phyloP scores from a whole-genome alignment of 2,329 filamentous ascomycete species.

The Arthrobotrys entomopaga region DNA sequence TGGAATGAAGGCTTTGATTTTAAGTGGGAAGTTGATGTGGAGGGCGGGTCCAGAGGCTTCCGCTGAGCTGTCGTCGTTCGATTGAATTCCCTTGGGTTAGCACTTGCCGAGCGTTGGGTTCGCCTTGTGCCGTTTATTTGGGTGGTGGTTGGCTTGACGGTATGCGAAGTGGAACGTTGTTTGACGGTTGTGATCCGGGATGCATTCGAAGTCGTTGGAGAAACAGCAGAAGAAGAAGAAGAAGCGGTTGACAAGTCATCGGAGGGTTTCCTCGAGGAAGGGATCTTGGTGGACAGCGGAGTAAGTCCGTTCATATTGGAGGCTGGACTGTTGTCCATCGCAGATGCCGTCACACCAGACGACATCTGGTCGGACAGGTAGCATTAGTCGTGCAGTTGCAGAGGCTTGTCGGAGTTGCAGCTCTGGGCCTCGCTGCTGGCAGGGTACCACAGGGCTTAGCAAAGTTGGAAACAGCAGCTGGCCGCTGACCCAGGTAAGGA shows the following conservation, averaged over 20 bases:
- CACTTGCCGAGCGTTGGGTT: conserved; percentile 49
- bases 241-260: conserved; percentile 30
- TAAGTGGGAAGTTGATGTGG: conserved; percentile 29
- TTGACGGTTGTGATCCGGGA: conserved; percentile 33
- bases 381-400: conserved; percentile 53
- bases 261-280: conserved; percentile 13
- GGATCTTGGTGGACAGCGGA: conserved; percentile 39
- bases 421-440: conserved; percentile 37
- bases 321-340: conserved; percentile 49
- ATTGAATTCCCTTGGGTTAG: conserved; percentile 41
- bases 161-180: conserved; percentile 44
- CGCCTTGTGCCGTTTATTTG: conserved; percentile 43
- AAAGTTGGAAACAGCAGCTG: conserved; percentile 39
- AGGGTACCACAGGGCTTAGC: conserved; percentile 54
- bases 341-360: conserved; percentile 55
- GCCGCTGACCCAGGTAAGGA: conserved; percentile 46
- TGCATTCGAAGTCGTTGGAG: conserved; percentile 20
- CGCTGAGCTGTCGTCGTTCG: conserved; percentile 34
- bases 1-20: conserved; percentile 51
- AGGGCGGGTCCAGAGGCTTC: conserved; percentile 41
- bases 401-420: conserved; percentile 52
- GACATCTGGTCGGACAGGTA: conserved; percentile 52
- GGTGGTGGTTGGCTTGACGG: conserved; percentile 6
- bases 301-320: conserved; percentile 44
- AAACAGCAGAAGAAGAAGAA: conserved; percentile 29